Conservation (phyloP, 331 rosid species). For the Phaseolus coccineus region DNA sequence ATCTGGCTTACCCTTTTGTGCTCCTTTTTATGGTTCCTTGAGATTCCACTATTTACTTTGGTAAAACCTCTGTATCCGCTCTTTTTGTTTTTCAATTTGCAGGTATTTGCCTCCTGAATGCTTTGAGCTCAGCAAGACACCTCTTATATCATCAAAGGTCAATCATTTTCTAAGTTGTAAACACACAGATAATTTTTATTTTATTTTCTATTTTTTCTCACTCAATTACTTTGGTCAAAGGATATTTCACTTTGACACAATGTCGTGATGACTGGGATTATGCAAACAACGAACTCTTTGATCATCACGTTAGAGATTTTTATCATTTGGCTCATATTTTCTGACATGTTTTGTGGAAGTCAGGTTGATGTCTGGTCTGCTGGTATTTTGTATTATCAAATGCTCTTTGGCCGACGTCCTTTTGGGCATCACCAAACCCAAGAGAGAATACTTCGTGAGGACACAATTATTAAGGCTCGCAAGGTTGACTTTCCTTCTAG, state of each 20-base stretch:
- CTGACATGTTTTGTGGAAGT: constrained; percentile 46
- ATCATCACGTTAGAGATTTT: not conserved
- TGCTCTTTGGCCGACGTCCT: constrained; percentile 96
- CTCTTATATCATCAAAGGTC: constrained; percentile 97
- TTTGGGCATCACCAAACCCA: constrained; percentile 98
- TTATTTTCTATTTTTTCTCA: not conserved
- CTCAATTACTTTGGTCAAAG: constrained; percentile 11
- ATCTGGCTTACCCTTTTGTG: constrained; percentile 1
- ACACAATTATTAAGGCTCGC: constrained; percentile 96
- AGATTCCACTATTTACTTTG: constrained; percentile 33
- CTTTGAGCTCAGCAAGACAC: constrained; percentile 91
- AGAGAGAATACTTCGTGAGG: constrained; percentile 96
- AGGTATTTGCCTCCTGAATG: constrained; percentile 99
- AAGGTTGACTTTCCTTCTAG: constrained; percentile 92
- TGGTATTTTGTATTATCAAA: constrained; percentile 88
- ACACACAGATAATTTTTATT: constrained; percentile 1
- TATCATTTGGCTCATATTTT: constrained; percentile 11
- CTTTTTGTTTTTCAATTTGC: constrained; percentile 41
- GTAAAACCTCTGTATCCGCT: not conserved
- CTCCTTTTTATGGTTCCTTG: constrained; percentile 26
- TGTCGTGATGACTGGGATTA: constrained; percentile 24
- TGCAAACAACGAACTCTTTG: constrained; percentile 20
- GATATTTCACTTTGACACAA: constrained; percentile 3
- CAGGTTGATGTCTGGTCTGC: constrained; percentile 99
- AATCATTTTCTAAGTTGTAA: constrained; percentile 28